Conservation (phyloP, 805 yeast genomes). For the Starmerella apicola region DNA sequence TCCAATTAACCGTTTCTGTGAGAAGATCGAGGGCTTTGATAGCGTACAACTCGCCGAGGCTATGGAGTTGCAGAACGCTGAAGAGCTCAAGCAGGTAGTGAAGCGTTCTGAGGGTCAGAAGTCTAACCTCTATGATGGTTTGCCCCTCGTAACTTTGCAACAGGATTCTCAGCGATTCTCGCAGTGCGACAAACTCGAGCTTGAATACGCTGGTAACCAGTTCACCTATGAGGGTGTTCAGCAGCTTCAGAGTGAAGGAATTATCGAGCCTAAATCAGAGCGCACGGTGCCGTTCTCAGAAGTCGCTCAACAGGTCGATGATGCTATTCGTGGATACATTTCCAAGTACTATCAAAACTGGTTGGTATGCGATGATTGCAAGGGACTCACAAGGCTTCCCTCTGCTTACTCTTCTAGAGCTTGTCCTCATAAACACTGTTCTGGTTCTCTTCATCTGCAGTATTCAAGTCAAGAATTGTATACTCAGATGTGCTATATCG, state of each 20-base stretch:
- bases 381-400: constrained; percentile 82
- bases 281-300: constrained; percentile 39
- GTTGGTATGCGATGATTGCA: constrained; percentile 70
- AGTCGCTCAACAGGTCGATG: constrained; percentile 62
- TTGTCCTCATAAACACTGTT: constrained; percentile 35
- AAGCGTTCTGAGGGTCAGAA: constrained; percentile 45
- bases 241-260: constrained; percentile 52
- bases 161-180: constrained; percentile 69
- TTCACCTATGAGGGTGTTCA: constrained; percentile 72
- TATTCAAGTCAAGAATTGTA: constrained; percentile 72
- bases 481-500: constrained; percentile 71
- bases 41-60: constrained; percentile 61
- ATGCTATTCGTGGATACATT: constrained; percentile 54
- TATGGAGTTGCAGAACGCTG: constrained; percentile 46
- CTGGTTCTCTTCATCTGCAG: constrained; percentile 62
- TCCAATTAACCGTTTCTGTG: constrained; percentile 79
- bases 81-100: constrained; percentile 26
- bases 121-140: constrained; percentile 40
- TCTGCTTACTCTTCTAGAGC: constrained; percentile 84
- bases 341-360: constrained; percentile 75
- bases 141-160: constrained; percentile 8
- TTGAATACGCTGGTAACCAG: constrained; percentile 32
- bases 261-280: constrained; percentile 55
- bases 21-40: constrained; percentile 78
- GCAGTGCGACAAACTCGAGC: constrained; percentile 40